Base-by-base conservation (phyloP, 495 filamentous ascomycete species). In the Penicillium maclennaniae region DNA sequence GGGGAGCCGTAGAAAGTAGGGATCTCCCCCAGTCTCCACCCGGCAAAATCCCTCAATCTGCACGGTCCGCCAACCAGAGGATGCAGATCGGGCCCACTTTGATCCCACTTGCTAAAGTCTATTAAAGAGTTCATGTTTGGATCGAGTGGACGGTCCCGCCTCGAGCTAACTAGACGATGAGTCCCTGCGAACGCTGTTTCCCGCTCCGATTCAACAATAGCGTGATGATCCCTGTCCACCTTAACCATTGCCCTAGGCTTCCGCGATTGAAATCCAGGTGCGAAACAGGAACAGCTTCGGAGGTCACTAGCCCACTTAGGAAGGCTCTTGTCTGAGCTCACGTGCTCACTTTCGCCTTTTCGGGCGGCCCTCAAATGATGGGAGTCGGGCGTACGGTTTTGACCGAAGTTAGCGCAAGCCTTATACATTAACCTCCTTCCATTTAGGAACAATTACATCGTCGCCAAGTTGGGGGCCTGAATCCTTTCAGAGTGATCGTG, bases 11-110 rank as follows among this genome's bases (percentile, higher is more conserved):
- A 56, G 36, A 47, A 50, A 59, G 62, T 59, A 62, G 28, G 19
- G 62, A 65, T 62, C 51, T 51, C 43, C 47, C 31, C 31, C 23
- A 23, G 34, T 38, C 23, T 52, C 58, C 53, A 52, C 53, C 53
- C 23, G 21, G 21, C 43, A 54, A 65, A 65, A 62, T 62, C 27
- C 56, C 59, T 60, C 59, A 65, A 45, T 27, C 39, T 40, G 49
- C 39, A 47, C 55, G 48, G 44, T 38, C 43, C 43, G 41, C 42
- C 47, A 40, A 54, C 21, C n/a, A 23, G 5, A 23, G 3, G 31
- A 34, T 14, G 31, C 31, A 3, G 31, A 14, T 34, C 31, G 31
- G 15, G 15, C 8, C 31, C 31, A 34, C 31, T 34, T 34, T 34
- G 31, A 34, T 34, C 23, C 23, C 23, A 23, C 23, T 23, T 14